Conservation (phyloP, 495 filamentous ascomycete genomes). For the Cryomyces minteri region DNA sequence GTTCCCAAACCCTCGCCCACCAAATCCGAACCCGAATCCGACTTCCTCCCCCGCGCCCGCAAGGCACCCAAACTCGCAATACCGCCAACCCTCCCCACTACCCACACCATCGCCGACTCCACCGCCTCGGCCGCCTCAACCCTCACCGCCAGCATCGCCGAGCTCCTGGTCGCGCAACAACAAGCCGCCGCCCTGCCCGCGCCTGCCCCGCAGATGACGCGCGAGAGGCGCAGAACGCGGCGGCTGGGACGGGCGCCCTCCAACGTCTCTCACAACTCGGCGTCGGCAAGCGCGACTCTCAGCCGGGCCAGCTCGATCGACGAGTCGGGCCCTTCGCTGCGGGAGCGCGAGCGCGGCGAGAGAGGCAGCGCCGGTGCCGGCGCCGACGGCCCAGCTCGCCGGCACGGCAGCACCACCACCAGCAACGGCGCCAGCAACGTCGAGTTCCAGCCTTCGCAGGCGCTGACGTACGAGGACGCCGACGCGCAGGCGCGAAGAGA, state of each 20-base stretch:
- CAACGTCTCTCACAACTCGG: background rate
- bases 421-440: background rate
- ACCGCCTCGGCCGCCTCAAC: background rate
- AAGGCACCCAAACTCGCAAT: background rate
- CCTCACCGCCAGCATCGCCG: slow-evolving; percentile 1
- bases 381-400: background rate
- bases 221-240: background rate
- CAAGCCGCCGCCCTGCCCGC: slow-evolving; percentile 3
- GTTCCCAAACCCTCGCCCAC: background rate
- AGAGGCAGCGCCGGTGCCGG: background rate
- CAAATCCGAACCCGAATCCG: background rate
- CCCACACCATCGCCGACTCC: background rate
- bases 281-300: background rate
- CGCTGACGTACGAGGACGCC: slow-evolving; percentile 17
- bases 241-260: slow-evolving; percentile 1
- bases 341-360: background rate
- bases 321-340: background rate
- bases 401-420: background rate
- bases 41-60: slow-evolving; percentile 1
- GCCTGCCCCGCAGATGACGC: background rate
- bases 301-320: background rate
- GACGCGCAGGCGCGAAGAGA: slow-evolving; percentile 13
- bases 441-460: slow-evolving; percentile 12
- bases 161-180: slow-evolving; percentile 1
- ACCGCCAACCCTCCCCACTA: background rate